Evolutionary conservation across 106 monocot species (phyloP).

Genomic region (Dactylorhiza incarnata): DNA sequence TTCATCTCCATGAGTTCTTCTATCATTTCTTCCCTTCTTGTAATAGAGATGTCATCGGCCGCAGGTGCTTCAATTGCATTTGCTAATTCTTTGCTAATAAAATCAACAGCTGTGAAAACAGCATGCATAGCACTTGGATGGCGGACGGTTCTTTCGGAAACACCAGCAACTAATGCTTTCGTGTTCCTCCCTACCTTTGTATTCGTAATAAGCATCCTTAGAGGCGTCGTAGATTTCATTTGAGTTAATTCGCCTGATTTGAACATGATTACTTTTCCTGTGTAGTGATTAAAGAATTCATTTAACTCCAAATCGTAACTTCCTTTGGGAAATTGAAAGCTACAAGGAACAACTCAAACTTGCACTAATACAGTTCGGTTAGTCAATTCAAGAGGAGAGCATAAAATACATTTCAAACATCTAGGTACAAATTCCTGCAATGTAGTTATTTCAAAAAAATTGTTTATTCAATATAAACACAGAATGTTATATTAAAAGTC

Average conservation of each 20-base stretch:
- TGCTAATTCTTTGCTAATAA: constrained; percentile 69
- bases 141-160: constrained; percentile 56
- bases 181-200: constrained; percentile 90
- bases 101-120: constrained; percentile 72
- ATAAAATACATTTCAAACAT: background rate
- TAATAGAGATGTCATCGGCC: constrained; percentile 45
- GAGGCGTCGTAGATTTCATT: constrained; percentile 39
- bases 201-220: constrained; percentile 93
- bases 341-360: background rate
- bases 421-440: background rate
- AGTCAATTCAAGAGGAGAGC: background rate
- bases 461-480: background rate
- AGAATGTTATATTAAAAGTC: background rate
- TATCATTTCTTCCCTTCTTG: constrained; percentile 62
- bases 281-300: background rate
- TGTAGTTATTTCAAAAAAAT: background rate
- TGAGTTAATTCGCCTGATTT: constrained; percentile 51
- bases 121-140: constrained; percentile 80
- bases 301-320: background rate
- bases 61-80: constrained; percentile 43
- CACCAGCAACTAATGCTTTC: constrained; percentile 73
- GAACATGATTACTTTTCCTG: constrained; percentile 79
- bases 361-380: background rate
- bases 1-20: constrained; percentile 95
- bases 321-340: background rate